Evolutionary conservation across 2,329 filamentous ascomycete genomes (phyloP), one percentile per base, ranked within the genome.

Genomic region (Immersiporthe knoxdaviesiana): DNA sequence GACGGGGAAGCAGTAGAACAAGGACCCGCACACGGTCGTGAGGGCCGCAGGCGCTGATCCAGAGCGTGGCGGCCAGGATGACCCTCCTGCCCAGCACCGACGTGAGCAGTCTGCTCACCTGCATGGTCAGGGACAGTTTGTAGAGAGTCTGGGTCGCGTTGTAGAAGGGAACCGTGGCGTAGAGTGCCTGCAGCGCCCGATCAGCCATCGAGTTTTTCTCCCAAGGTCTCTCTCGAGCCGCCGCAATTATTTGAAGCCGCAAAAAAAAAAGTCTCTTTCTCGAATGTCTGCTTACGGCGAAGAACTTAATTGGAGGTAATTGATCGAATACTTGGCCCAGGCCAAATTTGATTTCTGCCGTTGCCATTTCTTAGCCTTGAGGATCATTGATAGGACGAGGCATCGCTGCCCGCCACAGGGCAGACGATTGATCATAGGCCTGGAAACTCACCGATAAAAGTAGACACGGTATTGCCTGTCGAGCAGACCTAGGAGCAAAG

Each of bases 61-160:
- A 61, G 2, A 70, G 68, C 11, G 76, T 62, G 59, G 74, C 70
- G 54, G 63, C 58, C 58, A 68, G 73, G 58, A 75, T 74, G 32
- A 75, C 72, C 62, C 71, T 73, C 52, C 72, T 71, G 41, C 74
- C 71, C 12, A 50, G 69, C 1, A 66, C 65, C 6, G 73, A 74
- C 41, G 72, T 72, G 72, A 77, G 75, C 32, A 77, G 71, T 10
- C 75, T 74, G 56, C 72, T 70, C 67, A 72, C 76, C 64, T 76
- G 75, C 37, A 75, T 70, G 18, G 74, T 72, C 71, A 77, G 76
- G 58, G 75, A 76, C 10, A 77, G 70, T 35, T 77, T 77, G 70
- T 72, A 74, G 44, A 75, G 65, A 12, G 72, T 70, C 54, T 76
- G 71, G 12, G 74, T 65, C 18, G 75, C 52, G 65, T 74, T 75